phyloP scores from a whole-genome alignment of 495 filamentous ascomycete species.

The Hypoxylon lienhwacheense region DNA sequence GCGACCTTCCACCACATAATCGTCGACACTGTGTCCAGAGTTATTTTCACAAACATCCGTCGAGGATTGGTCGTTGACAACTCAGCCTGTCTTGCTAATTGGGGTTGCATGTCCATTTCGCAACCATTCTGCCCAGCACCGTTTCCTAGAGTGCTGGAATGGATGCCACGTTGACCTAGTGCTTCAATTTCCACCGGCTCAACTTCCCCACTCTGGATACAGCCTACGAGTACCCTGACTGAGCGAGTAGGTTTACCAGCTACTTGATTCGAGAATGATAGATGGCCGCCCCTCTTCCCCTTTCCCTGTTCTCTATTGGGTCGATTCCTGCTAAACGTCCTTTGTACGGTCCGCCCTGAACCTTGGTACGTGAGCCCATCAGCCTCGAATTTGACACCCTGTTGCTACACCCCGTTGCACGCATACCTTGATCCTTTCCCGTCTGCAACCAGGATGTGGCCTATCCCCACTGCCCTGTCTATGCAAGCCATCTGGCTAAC shows the following conservation, averaged over 20 bases:
- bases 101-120: slow-evolving; percentile 44
- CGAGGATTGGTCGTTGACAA: slow-evolving; percentile 39
- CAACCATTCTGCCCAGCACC: slow-evolving; percentile 38
- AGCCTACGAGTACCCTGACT: slow-evolving; percentile 40
- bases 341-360: slow-evolving; percentile 24
- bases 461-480: slow-evolving; percentile 38
- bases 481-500: slow-evolving; percentile 43
- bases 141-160: slow-evolving; percentile 39
- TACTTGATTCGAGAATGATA: slow-evolving; percentile 36
- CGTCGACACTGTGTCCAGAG: slow-evolving; percentile 33
- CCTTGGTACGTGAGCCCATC: slow-evolving; percentile 35
- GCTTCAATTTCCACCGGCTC: slow-evolving; percentile 41
- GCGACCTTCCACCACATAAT: slow-evolving; percentile 38
- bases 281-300: slow-evolving; percentile 22
- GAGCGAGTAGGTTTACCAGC: slow-evolving; percentile 34
- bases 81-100: slow-evolving; percentile 41
- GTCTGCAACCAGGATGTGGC: slow-evolving; percentile 42
- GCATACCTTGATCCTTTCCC: slow-evolving; percentile 39
- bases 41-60: slow-evolving; percentile 34
- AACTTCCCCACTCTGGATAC: slow-evolving; percentile 40
- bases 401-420: slow-evolving; percentile 38
- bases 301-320: slow-evolving; percentile 33
- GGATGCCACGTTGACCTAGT: slow-evolving; percentile 43
- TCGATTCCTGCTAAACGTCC: slow-evolving; percentile 23
- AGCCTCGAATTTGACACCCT: slow-evolving; percentile 41